Base-by-base conservation (phyloP, 2,329 filamentous ascomycete genomes). In the Alternaria burnsii region DNA sequence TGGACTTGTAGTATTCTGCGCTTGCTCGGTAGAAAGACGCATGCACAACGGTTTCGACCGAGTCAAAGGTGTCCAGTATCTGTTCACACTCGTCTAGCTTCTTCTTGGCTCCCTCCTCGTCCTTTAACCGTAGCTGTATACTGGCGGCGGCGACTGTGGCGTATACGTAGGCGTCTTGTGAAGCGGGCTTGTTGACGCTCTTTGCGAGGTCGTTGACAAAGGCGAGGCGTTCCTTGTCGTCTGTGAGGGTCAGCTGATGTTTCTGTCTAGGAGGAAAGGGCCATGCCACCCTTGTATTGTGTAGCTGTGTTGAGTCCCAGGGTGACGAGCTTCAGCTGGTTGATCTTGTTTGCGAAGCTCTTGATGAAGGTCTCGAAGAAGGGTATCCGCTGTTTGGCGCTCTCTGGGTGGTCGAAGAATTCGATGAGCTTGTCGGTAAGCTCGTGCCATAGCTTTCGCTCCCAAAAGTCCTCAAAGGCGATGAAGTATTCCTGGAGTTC, bases 391-490 rank as follows among this genome's bases (percentile, higher is more conserved):
- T 97, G 93, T 59, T 88, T 85, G 58, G 89, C 90, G 81, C 94
- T 98, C 76, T 89, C 88, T 44, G 91, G 86, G 71, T 92, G 83
- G 74, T 89, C 89, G 84, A 97, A 99, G 86, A 94, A 97, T 69
- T 91, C 87, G 71, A 97, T 85, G 58, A 99, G 87, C 54, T 90
- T 85, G 76, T 97, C 91, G 36, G 95, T 99, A 70, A 99, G 90
- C 82, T 99, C 94, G 84, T 99, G 95, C 95, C 95, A 99, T 82
- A 99, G 87, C 83, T 97, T 97, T 74, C 94, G 90, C 85, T 99
- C 95, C 95, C 95, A 99, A 77, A 89, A 92, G 78, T 97, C 93
- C 84, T 99, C 95, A 69, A 99, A 97, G 73, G 90, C 88, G 72
- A 99, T 87, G 80, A 97, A 92, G 75, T 92, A 88, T 74, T 90